Evolutionary conservation across 495 filamentous ascomycete genomes (phyloP).

Genomic region (Penicillium lividum): DNA sequence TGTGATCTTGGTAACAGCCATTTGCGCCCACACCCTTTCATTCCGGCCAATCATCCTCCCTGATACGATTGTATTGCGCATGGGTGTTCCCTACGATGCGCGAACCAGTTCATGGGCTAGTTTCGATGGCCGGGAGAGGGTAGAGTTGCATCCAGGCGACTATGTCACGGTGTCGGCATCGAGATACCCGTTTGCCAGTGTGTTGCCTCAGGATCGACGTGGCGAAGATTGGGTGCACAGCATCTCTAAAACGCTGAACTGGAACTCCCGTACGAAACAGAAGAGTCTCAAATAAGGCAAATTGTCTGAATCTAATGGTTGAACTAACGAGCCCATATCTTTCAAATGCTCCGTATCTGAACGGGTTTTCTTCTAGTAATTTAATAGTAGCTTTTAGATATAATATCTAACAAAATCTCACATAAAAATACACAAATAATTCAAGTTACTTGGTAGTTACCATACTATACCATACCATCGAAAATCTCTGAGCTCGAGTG

Average conservation of each 20-base stretch:
- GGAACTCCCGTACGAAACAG: slow-evolving; percentile 83
- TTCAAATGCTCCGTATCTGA: neutral
- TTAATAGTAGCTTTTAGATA: too few species aligned
- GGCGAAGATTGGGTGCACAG: slow-evolving; percentile 93
- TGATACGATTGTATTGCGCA: slow-evolving; percentile 87
- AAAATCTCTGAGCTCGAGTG: slow-evolving; percentile 15
- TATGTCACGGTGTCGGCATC: slow-evolving; percentile 95
- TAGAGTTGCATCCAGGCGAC: slow-evolving; percentile 86
- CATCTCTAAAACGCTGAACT: slow-evolving; percentile 85
- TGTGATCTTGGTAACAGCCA: slow-evolving; percentile 91
- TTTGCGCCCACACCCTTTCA: slow-evolving; percentile 93
- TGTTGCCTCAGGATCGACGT: slow-evolving; percentile 70
- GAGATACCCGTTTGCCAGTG: slow-evolving; percentile 89
- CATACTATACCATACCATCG: neutral
- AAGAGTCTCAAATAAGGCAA: slow-evolving; percentile 54
- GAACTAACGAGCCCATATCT: neutral
- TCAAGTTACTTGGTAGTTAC: too few species aligned
- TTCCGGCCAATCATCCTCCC: slow-evolving; percentile 95
- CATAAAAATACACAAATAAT: too few species aligned
- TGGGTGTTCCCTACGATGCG: slow-evolving; percentile 91
- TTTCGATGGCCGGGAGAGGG: slow-evolving; percentile 88
- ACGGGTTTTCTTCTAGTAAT: neutral
- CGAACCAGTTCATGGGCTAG: slow-evolving; percentile 91
- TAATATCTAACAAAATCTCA: too few species aligned
- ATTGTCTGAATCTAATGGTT: neutral